These are phyloP conservation scores for Canavalia gladiata DNA, from an alignment of 306 rosid genomes.

Conservation along the genomic window DNA sequence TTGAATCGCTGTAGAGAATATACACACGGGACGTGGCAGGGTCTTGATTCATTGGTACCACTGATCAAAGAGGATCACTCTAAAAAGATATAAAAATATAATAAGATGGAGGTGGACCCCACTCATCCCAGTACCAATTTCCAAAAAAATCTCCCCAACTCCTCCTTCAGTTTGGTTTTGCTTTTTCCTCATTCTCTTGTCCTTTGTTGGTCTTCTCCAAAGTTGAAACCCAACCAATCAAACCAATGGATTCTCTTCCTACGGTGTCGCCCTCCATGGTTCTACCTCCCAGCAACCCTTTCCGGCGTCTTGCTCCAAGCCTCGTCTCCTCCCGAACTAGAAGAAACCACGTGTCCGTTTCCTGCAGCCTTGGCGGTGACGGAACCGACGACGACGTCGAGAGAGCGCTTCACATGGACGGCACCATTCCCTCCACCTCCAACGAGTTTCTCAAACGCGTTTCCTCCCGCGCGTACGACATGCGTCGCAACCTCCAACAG, in stretches of 20 bases:
- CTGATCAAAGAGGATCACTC: too few species aligned
- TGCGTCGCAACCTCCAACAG: slow-evolving; percentile 90
- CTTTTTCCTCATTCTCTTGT: background rate
- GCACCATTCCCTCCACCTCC: slow-evolving; percentile 79
- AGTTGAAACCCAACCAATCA: background rate
- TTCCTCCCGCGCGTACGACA: slow-evolving; percentile 96
- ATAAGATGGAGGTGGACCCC: slow-evolving; percentile 27
- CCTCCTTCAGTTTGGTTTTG: background rate
- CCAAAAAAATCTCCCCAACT: background rate
- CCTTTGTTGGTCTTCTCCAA: background rate
- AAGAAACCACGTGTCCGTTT: slow-evolving; percentile 30
- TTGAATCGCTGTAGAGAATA: background rate
- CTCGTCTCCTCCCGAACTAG: slow-evolving; percentile 35
- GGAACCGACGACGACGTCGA: slow-evolving; percentile 59
- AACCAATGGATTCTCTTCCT: slow-evolving; percentile 85
- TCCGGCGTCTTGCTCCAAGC: slow-evolving; percentile 51
- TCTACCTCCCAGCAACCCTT: slow-evolving; percentile 65
- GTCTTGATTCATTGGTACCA: too few species aligned
- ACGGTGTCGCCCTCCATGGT: slow-evolving; percentile 76
- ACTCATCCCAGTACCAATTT: background rate
- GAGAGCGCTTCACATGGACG: slow-evolving; percentile 83
- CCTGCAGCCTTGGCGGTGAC: slow-evolving; percentile 53
- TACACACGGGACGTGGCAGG: background rate
- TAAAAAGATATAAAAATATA: background rate
- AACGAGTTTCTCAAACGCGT: slow-evolving; percentile 82